Conservation (phyloP, 129 eudicot genomes). For the Saposhnikovia divaricata region DNA sequence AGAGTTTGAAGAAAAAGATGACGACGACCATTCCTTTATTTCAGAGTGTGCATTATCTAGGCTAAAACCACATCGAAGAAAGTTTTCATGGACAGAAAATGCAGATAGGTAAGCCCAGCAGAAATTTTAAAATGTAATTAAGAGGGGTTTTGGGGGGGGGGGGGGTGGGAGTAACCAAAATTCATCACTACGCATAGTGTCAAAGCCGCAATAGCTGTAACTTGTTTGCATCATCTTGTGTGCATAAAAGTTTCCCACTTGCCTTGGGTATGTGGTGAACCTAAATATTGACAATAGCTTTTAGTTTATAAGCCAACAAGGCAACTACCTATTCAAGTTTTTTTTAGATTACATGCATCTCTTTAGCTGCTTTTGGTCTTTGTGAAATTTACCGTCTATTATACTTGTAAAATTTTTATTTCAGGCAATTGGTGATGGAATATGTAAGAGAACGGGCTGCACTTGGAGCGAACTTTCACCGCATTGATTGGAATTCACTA, state of each 20-base stretch:
- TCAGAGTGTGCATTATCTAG: conserved; percentile 32
- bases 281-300: neutral
- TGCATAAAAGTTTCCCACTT: neutral
- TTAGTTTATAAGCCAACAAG: neutral
- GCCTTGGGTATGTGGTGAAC: neutral
- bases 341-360: neutral
- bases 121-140: neutral
- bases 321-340: neutral
- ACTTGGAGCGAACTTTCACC: conserved; percentile 67
- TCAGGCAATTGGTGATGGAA: conserved; percentile 72
- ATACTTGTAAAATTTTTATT: neutral
- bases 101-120: conserved; percentile 55
- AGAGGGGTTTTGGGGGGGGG: neutral
- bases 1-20: conserved; percentile 32
- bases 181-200: neutral
- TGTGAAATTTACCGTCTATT: neutral
- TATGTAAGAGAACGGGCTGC: conserved; percentile 73
- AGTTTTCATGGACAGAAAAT: conserved; percentile 72
- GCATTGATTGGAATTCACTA: conserved; percentile 64
- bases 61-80: conserved; percentile 41
- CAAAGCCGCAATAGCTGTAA: neutral
- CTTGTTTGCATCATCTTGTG: neutral
- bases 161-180: neutral
- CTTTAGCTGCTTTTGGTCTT: neutral
- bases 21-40: conserved; percentile 27